Percentiles rank a stretch among this genome's conserved stretches.
These are phyloP conservation scores for Xylariaceae sp. DNA, from an alignment of 2,329 filamentous ascomycete species.

Conservation along the genomic window DNA sequence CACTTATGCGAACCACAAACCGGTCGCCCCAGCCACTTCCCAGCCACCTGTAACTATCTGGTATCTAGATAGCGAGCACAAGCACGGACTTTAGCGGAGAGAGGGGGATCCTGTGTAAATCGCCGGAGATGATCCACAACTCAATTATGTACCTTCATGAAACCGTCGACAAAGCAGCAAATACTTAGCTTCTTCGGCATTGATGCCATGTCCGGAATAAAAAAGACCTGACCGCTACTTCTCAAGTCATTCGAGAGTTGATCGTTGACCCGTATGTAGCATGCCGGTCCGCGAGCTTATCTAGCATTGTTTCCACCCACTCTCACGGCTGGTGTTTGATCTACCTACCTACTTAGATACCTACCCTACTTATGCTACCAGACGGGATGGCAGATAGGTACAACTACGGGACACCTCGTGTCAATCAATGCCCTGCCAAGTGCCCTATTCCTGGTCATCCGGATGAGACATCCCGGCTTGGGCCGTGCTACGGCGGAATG, in stretches of 20 bases:
- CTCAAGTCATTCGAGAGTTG: background rate
- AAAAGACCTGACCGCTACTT: constrained; percentile 10
- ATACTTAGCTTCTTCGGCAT: too few species aligned
- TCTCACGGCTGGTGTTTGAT: background rate
- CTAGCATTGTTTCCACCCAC: background rate
- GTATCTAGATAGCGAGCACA: too few species aligned
- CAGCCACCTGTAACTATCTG: background rate
- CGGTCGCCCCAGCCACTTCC: background rate
- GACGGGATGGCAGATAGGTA: background rate
- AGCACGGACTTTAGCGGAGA: too few species aligned
- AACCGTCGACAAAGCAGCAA: too few species aligned
- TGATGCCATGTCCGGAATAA: background rate
- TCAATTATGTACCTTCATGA: too few species aligned
- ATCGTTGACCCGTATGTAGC: background rate
- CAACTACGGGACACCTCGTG: background rate
- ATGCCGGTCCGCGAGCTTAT: background rate
- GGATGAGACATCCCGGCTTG: constrained; percentile 1
- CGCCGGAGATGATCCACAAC: too few species aligned
- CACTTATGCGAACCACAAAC: too few species aligned
- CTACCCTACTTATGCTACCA: too few species aligned
- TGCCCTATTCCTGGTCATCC: background rate
- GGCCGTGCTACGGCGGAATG: background rate
- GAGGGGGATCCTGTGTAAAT: too few species aligned
- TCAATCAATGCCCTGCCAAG: background rate
- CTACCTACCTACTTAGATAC: background rate